Evolutionary conservation across 2,329 filamentous ascomycete species (phyloP), one percentile per base, ranked within the genome.

Genomic region (Fusarium odoratissimum): DNA sequence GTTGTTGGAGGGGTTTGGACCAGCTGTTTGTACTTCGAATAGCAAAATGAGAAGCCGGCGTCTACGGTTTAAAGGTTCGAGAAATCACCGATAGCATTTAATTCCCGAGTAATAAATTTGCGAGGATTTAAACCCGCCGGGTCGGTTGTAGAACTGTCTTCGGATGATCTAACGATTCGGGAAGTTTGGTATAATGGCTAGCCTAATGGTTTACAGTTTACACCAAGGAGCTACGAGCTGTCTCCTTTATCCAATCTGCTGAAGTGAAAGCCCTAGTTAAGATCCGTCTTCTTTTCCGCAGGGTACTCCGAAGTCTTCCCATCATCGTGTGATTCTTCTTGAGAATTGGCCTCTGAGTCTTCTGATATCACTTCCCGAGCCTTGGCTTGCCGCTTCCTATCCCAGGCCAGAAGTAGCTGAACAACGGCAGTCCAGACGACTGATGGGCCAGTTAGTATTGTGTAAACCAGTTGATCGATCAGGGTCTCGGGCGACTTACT

Each of bases 401-500:
- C 60, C 52, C 52, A 46, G 8, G 28, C 16, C 1, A 62, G 35
- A 4, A 62, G 52, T 0, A 59, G 17, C 10, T 62, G 60, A 13
- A 62, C 60, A 16, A 38, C 2, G 14, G 28, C 33, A 12, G 52
- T 59, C 60, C 60, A 62, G 30, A 40, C n/a, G n/a, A 62, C 46
- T 60, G 12, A 4, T 3, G 9, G n/a, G 21, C 2, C 7, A 9
- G 30, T 60, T 17, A 60, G 46, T 8, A 59, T 3, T 7, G 1
- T 1, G 4, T 7, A 9, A 5, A 1, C 2, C 1, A 17, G 3
- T 19, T 12, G 11, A 30, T 8, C 1, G 28, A 25, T 1, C 17
- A 13, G 8, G 8, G 2, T 23, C 8, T 11, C 1, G 4, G 1
- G 3, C 9, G 19, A 60, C 57, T 55, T 42, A 60, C 57, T 62